Base-by-base conservation (phyloP, 202 grass and related monocot genomes). In the Panicum virgatum region DNA sequence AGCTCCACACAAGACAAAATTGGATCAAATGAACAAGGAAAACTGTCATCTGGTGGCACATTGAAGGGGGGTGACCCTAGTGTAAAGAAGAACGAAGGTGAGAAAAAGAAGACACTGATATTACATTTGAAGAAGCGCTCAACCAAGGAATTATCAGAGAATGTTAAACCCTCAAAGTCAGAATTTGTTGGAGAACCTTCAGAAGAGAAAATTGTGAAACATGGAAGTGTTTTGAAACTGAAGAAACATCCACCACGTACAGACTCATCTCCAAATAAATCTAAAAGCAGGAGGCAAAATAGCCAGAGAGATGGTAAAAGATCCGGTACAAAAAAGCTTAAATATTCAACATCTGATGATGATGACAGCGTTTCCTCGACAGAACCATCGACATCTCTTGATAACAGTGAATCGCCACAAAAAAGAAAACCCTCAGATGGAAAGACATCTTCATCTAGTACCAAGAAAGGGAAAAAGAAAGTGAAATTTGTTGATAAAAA, bases 401-500 rank as follows among this genome's bases (percentile, higher is more conserved):
- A 90, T 72, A 86, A 82, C 85, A 87, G 83, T 45, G 83, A 86
- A 62, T 92, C 84, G 58, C 79, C 66, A 25, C 75, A 78, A 62
- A 92, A 93, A 79, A 80, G 79, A 74, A 90, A 85, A 91, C 86
- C 82, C 18, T 78, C 77, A 18, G 85, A 99, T 87, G 82, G 80
- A 59, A 81, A 51, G 69, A 86, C 85, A 58, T 76, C 74, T 89
- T 63, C 81, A 84, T 87, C 77, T 70, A 86, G 82, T 73, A 78
- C 74, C 23, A 94, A 89, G 83, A 88, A 96, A 90, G 93, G 89
- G 73, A 86, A 85, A 87, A 96, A 92, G 86, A 96, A 86, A 85
- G 80, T 86, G 18, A 90, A 90, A 57, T 92, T 85, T 85, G 79
- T 80, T 78, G 84, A 83, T 82, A 84, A 84, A 90, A 89, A 93